Evolutionary conservation across 2,329 filamentous ascomycete species (phyloP).

Genomic region (Trichoderma asperellum): DNA sequence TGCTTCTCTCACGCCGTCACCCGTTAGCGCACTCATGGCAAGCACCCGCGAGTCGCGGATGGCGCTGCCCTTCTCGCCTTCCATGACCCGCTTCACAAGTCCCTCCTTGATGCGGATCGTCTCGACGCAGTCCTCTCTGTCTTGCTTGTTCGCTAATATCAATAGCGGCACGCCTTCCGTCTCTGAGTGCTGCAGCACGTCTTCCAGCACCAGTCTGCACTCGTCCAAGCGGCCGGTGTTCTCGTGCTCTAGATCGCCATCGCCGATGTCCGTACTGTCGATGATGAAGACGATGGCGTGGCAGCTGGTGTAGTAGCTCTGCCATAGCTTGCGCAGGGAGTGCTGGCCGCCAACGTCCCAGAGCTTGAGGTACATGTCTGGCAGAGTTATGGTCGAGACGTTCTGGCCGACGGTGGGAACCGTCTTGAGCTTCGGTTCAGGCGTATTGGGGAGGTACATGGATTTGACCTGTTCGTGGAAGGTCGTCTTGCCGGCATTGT

Average conservation of each 20-base stretch:
- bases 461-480: constrained; percentile 96
- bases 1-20: constrained; percentile 85
- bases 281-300: constrained; percentile 98
- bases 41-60: constrained; percentile 90
- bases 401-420: constrained; percentile 98
- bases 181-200: constrained; percentile 83
- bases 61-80: constrained; percentile 84
- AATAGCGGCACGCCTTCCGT: constrained; percentile 90
- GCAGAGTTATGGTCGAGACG: constrained; percentile 85
- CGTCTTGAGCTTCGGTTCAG: constrained; percentile 74
- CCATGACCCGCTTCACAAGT: constrained; percentile 91
- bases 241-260: constrained; percentile 67
- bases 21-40: constrained; percentile 88
- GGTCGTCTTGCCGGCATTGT: constrained; percentile 98
- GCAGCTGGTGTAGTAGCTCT: constrained; percentile 90
- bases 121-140: constrained; percentile 95
- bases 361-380: constrained; percentile 96
- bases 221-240: constrained; percentile 72
- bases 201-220: constrained; percentile 86
- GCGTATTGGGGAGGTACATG: constrained; percentile 69
- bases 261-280: constrained; percentile 90
- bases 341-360: constrained; percentile 98
- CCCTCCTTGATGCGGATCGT: constrained; percentile 97
- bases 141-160: constrained; percentile 96
- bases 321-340: constrained; percentile 86